phyloP scores from a whole-genome alignment of 148 eudicot genomes.

The Fallopia convolvulus region DNA sequence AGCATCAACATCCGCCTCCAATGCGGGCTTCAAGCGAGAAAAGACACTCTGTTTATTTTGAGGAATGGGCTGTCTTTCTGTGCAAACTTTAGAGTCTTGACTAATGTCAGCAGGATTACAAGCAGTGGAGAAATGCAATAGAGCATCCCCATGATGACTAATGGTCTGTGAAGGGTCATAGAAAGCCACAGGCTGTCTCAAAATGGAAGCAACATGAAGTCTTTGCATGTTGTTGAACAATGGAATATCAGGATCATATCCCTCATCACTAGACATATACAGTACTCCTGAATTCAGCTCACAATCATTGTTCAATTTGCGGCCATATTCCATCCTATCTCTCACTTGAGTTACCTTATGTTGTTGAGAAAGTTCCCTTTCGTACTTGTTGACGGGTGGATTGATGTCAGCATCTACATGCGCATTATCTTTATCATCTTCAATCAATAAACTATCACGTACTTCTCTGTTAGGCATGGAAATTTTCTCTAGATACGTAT shows the following conservation, averaged over 20 bases:
- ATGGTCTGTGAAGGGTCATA: background rate
- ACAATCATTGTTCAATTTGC: background rate
- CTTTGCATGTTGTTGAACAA: background rate
- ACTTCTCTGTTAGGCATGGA: background rate
- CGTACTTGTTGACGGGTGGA: background rate
- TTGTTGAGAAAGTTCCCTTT: conserved; percentile 2
- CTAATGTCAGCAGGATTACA: background rate
- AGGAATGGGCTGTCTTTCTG: background rate
- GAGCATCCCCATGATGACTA: background rate
- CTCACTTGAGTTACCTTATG: background rate
- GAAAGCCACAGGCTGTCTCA: background rate
- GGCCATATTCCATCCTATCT: background rate
- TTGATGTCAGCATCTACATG: background rate
- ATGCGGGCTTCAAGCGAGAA: conserved; percentile 13
- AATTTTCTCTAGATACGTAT: background rate
- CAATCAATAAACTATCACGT: background rate
- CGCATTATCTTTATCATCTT: background rate
- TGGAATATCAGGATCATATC: conserved; percentile 7
- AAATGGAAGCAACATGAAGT: background rate
- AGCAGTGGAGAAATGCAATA: background rate
- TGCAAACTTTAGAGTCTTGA: background rate
- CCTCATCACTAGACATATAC: background rate
- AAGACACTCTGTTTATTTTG: conserved; percentile 7
- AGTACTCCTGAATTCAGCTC: background rate
- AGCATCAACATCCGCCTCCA: background rate